Evolutionary conservation across 2,329 filamentous ascomycete genomes (phyloP).

Genomic region (Aspergillus novofumigatus): DNA sequence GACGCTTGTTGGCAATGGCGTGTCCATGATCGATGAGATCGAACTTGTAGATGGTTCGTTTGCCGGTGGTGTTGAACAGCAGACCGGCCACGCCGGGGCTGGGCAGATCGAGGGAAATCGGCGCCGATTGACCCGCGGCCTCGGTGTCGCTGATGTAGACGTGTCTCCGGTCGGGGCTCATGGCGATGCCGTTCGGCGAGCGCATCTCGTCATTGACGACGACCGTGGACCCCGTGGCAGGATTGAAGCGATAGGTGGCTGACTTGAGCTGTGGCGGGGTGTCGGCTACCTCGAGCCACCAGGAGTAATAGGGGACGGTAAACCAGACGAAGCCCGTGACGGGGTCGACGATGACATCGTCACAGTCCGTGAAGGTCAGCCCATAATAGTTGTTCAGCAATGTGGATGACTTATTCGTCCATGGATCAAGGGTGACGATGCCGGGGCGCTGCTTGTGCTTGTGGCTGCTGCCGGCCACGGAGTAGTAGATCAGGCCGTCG

Average conservation of each 20-base stretch:
- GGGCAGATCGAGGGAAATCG: not conserved
- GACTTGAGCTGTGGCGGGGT: constrained; percentile 1
- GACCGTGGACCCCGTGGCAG: not conserved
- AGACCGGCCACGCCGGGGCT: not conserved
- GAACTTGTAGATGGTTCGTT: constrained; percentile 1
- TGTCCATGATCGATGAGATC: constrained; percentile 1
- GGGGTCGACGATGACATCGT: constrained; percentile 1
- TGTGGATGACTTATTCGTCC: not conserved
- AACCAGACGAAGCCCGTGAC: constrained; percentile 5
- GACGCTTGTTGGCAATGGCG: not conserved
- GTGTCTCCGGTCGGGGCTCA: not conserved
- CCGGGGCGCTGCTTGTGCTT: constrained; percentile 1
- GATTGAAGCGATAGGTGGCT: constrained; percentile 2
- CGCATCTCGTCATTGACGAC: constrained; percentile 2
- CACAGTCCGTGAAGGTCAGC: constrained; percentile 2
- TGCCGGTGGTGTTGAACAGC: not conserved
- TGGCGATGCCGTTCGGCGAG: constrained; percentile 3
- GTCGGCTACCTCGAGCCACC: not conserved
- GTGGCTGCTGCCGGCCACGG: not conserved
- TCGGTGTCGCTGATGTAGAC: constrained; percentile 5
- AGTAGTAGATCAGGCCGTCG: constrained; percentile 3
- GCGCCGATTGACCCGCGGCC: not conserved
- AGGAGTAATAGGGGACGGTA: constrained; percentile 1
- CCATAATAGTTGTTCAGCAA: constrained; percentile 5
- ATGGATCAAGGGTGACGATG: not conserved